Evolutionary conservation across 2,329 filamentous ascomycete genomes (phyloP).

Genomic region (Neofusicoccum laricinum): DNA sequence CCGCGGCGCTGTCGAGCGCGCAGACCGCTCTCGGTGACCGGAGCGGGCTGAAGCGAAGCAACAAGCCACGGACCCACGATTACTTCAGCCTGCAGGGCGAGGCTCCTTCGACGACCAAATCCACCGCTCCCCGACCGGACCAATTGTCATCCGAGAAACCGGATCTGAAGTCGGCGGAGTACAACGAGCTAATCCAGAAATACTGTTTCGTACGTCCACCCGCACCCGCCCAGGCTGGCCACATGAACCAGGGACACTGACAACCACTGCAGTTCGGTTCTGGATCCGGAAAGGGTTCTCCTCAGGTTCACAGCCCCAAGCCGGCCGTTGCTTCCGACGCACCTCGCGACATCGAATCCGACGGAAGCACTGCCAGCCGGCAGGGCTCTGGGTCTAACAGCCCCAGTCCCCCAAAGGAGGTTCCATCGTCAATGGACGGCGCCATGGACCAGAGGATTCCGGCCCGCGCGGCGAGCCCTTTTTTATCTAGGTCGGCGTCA

Average conservation of each 20-base stretch:
- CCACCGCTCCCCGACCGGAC: constrained; percentile 48
- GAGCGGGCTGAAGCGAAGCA: constrained; percentile 44
- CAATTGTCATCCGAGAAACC: constrained; percentile 60
- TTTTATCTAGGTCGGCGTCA: constrained; percentile 40
- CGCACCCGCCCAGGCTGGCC: constrained; percentile 31
- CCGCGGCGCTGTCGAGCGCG: constrained; percentile 73
- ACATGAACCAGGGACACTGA: constrained; percentile 37
- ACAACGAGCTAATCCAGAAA: constrained; percentile 96
- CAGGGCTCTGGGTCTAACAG: constrained; percentile 36
- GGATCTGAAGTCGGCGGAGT: constrained; percentile 79
- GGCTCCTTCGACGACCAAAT: constrained; percentile 24
- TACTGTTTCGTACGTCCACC: constrained; percentile 92
- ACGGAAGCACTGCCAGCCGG: constrained; percentile 28
- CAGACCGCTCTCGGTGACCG: constrained; percentile 62
- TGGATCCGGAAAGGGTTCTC: constrained; percentile 43
- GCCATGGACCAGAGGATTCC: constrained; percentile 31
- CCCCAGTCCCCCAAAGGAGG: constrained; percentile 30
- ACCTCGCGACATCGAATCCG: constrained; percentile 28
- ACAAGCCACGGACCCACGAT: constrained; percentile 21
- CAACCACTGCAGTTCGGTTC: constrained; percentile 49
- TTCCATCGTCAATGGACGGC: constrained; percentile 35
- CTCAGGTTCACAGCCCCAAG: constrained; percentile 24
- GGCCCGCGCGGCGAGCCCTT: constrained; percentile 32
- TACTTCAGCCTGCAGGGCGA: constrained; percentile 37
- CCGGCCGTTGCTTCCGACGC: constrained; percentile 26